Base-by-base conservation (phyloP, 495 filamentous ascomycete genomes). In the Aspergillus avenaceus region DNA sequence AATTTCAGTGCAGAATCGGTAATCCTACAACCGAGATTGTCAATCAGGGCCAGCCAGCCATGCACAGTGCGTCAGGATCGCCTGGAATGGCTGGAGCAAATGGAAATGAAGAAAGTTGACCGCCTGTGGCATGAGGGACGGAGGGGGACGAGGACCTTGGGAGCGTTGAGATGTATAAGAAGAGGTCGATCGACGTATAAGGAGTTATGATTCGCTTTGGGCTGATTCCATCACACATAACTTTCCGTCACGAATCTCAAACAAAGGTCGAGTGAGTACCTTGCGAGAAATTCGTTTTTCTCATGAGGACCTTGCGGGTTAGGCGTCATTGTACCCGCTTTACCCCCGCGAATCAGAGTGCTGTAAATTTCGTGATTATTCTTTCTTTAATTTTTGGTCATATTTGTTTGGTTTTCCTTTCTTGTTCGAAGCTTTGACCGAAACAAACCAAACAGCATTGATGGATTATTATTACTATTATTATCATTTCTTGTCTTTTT, bases 71-170 rank as follows among this genome's bases (percentile, higher is more conserved):
- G 41, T 50, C 27, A 37, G 26, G 45, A 43, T 53, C 44, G 34
- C 47, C 22, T 51, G 43, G 53, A 41, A 45, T 44, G 53, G 44
- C 34, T 32, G 24, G 36, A 25, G 50, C 34, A 45, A 29, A 22
- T 42, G 43, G 36, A 34, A 43, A 40, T 25, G 41, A 47, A 43
- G 48, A 37, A 44, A 41, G 41, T 45, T 32, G 47, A 50, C 38
- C 28, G 54, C 51, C 45, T 50, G 41, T 47, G 52, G 53, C 55
- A 58, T 53, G 51, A 49, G 36, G 52, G n/a, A 41, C 28, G 22
- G 27, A 31, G 25, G 41, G 26, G 19, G 41, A 2, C 13, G 52
- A 27, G 52, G 52, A 54, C 52, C 52, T 54, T 54, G 52, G 45
- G 52, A 45, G 46, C 45, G 44, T 41, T 46, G 40, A 47, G 45